Conservation (phyloP, 352 stramenopile genomes). For the Pilasporangium apinafurcum region DNA sequence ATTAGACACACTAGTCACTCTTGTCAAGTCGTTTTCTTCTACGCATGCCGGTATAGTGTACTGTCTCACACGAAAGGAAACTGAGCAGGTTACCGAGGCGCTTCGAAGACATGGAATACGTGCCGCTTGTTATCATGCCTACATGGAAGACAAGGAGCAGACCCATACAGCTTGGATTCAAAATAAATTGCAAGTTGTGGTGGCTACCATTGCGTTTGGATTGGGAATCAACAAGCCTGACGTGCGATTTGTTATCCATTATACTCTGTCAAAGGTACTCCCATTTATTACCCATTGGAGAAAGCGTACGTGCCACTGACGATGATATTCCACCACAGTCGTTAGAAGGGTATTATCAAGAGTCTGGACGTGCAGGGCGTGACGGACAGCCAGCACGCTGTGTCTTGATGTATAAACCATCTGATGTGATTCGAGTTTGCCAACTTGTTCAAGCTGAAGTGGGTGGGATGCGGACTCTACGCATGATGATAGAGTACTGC, state of each 20-base stretch:
- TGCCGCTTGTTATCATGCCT: conserved; percentile 88
- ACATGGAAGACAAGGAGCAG: conserved; percentile 56
- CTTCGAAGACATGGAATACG: conserved; percentile 68
- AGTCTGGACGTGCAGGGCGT: conserved; percentile 93
- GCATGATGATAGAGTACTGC: conserved; percentile 62
- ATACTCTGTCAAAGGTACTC: conserved; percentile 77
- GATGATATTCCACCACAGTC: too few relatives aligned
- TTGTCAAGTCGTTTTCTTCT: conserved; percentile 60
- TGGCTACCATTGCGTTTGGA: conserved; percentile 92
- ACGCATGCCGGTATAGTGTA: conserved; percentile 89
- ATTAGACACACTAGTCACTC: conserved; percentile 59
- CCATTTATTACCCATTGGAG: too few relatives aligned
- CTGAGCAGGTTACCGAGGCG: conserved; percentile 77
- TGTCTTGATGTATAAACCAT: conserved; percentile 78
- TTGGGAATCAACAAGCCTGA: conserved; percentile 93
- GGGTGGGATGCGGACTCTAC: conserved; percentile 57
- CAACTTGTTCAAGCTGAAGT: conserved; percentile 58
- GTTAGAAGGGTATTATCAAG: conserved; percentile 97
- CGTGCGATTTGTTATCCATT: conserved; percentile 90
- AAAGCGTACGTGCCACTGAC: too few relatives aligned
- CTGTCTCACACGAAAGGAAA: conserved; percentile 89
- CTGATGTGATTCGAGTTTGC: conserved; percentile 70
- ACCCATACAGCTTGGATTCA: conserved; percentile 54
- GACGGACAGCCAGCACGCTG: conserved; percentile 89
- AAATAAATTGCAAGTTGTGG: conserved; percentile 78